Percentiles rank a stretch among this genome's conserved stretches.
phyloP scores from a whole-genome alignment of 768 basidiomycete species.

The Calocera viscosa region DNA sequence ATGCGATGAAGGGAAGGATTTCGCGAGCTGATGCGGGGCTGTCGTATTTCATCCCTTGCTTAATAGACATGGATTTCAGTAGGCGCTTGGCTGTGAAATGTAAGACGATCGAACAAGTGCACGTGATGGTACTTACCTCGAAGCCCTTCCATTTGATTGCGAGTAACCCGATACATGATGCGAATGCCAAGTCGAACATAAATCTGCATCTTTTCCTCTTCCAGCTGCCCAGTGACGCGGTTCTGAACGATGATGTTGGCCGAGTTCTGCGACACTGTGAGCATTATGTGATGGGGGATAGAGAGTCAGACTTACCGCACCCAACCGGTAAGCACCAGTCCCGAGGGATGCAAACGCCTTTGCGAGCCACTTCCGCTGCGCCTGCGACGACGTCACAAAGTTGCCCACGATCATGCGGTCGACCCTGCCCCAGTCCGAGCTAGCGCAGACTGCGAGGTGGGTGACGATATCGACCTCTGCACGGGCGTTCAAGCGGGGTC shows the following conservation, averaged over 20 bases:
- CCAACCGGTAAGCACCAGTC: slow-evolving; percentile 75
- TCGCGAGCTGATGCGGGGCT: slow-evolving; percentile 69
- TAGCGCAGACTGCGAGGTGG: slow-evolving; percentile 92
- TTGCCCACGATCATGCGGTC: slow-evolving; percentile 85
- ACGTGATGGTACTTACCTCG: slow-evolving; percentile 42
- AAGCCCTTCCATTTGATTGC: slow-evolving; percentile 76
- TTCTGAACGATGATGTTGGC: slow-evolving; percentile 98
- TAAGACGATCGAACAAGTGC: not conserved
- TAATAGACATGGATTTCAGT: slow-evolving; percentile 79
- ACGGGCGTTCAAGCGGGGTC: slow-evolving; percentile 69
- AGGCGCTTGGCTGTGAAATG: slow-evolving; percentile 52
- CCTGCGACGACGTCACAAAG: slow-evolving; percentile 87
- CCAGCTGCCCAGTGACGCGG: slow-evolving; percentile 74
- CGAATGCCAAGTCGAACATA: slow-evolving; percentile 90
- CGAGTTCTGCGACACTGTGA: slow-evolving; percentile 58
- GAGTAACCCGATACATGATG: slow-evolving; percentile 76
- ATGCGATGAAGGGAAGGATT: slow-evolving; percentile 78
- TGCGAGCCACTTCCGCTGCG: slow-evolving; percentile 95
- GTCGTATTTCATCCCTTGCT: slow-evolving; percentile 90
- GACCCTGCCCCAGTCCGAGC: slow-evolving; percentile 80
- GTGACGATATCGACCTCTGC: slow-evolving; percentile 92
- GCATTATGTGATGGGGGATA: not conserved
- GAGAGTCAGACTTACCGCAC: slow-evolving; percentile 50
- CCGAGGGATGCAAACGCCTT: slow-evolving; percentile 78
- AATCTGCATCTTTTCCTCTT: slow-evolving; percentile 97